A percentile compares a stretch with the other conserved stretches of the same genome.
Evolutionary conservation across 371 early-diverging fungal genomes (phyloP).

Genomic region (Mortierella sp.): DNA sequence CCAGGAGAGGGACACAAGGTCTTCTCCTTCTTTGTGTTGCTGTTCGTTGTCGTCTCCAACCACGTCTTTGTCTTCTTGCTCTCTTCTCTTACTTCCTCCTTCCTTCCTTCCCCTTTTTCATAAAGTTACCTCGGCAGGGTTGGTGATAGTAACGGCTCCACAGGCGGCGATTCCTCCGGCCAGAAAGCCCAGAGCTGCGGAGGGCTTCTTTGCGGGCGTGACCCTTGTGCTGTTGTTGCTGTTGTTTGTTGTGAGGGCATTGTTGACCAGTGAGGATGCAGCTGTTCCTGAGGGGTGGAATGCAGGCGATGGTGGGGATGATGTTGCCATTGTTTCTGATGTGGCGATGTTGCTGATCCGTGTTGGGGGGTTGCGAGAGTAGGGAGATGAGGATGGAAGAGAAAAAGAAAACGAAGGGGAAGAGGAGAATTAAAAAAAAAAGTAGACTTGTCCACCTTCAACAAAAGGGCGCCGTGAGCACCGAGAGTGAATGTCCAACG

Average conservation of each 20-base stretch:
- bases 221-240: constrained; percentile 5
- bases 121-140: constrained; percentile 87
- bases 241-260: background rate
- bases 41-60: too few species aligned
- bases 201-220: constrained; percentile 36
- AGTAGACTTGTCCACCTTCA: background rate
- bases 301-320: background rate
- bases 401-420: background rate
- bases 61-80: too few species aligned
- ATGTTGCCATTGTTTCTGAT: background rate
- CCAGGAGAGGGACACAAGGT: too few species aligned
- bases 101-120: too few species aligned
- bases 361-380: too few species aligned
- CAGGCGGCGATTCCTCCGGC: constrained; percentile 88
- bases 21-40: too few species aligned
- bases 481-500: background rate
- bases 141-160: constrained; percentile 94
- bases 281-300: constrained; percentile 7
- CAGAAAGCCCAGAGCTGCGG: constrained; percentile 66
- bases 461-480: background rate
- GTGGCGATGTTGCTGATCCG: background rate
- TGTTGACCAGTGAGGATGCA: constrained; percentile 7
- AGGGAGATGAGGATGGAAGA: too few species aligned
- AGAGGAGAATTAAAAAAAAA: background rate
- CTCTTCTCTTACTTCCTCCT: too few species aligned